Evolutionary conservation across 2,329 filamentous ascomycete genomes (phyloP), one percentile per base, ranked within the genome.

Genomic region (Knoxdaviesia capensis): DNA sequence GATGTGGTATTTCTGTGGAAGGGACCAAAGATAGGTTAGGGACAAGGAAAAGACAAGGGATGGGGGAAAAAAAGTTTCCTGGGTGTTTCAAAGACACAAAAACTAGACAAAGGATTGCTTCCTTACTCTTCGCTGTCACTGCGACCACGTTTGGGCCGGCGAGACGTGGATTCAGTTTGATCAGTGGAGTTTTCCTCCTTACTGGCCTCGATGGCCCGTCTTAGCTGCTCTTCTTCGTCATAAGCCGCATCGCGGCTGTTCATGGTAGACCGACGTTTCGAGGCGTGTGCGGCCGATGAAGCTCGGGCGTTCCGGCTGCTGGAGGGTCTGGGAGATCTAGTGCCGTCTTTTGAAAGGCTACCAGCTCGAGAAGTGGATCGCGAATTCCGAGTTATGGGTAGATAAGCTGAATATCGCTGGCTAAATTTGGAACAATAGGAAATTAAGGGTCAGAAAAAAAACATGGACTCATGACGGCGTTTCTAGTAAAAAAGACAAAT

Each of bases 81-180:
- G 30, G 7, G 42, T 11, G 29, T 43, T 43, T n/a, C 42, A 40
- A 11, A 9, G 41, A 38, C 37, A 28, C n/a, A 10, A 36, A 4
- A 29, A 7, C 9, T 36, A 6, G 28, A 6, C 20, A 29, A 11
- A 30, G 29, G 39, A 30, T 33, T 10, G 5, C 11, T 8, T 38
- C 74, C 85, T 60, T 69, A 96, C 88, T 93, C 84, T 70, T 94
- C 86, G 54, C 85, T 94, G 46, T 90, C 85, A 53, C 90, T 93
- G 47, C 88, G 74, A 47, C 77, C 79, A 53, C 90, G 70, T 63
- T 98, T 98, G 29, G 74, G 69, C 53, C 82, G 75, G 41, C 45
- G 46, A 1, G 63, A 69, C 35, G 64, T 64, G 41, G 68, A 66
- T 34, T 79, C 75, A 8, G 56, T 54, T 33, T 66, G 58, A 7